Base-by-base conservation (phyloP, 495 filamentous ascomycete genomes). In the Rhizodiscina lignyota region DNA sequence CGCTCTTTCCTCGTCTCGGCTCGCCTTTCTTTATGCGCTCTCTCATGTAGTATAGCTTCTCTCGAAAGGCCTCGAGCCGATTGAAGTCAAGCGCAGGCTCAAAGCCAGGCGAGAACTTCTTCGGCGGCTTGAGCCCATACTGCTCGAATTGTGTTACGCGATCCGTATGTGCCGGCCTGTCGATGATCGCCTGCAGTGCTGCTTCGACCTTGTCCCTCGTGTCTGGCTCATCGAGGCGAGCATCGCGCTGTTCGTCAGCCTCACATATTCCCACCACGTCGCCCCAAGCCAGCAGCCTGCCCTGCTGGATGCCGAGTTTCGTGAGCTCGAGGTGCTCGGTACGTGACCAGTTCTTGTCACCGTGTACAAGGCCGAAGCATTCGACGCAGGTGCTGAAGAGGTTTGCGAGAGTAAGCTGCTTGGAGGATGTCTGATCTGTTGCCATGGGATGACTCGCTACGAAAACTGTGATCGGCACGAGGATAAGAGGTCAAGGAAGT, bases 371-470 rank as follows among this genome's bases (percentile, higher is more conserved):
- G 21, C 41, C 42, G 41, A 58, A 55, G 20, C 42, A 46, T 38
- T 58, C 52, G 34, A 53, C 52, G 38, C 52, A 53, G 38, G 49
- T 48, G 42, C 43, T 50, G 52, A 58, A 58, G 19, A 50, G 49
- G 35, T 27, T 42, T 1, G 52, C 48, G 18, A 58, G 48, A 4
- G 45, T 41, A 10, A 58, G 32, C 24, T 13, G 24, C 24, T 13
- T 27, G 24, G 24, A 13, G 24, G 8, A 27, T 27, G 24, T 27
- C n/a, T n/a, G n/a, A n/a, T n/a, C n/a, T n/a, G n/a, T n/a, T n/a
- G n/a, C n/a, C n/a, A n/a, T n/a, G n/a, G n/a, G n/a, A n/a, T n/a
- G n/a, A n/a, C n/a, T n/a, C n/a, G n/a, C n/a, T n/a, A n/a, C n/a
- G n/a, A n/a, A n/a, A n/a, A n/a, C n/a, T n/a, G n/a, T n/a, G n/a